Evolutionary conservation across 441 rosid genomes (phyloP), one percentile per base, ranked within the genome.

Genomic region (Dalechampia spathulata): DNA sequence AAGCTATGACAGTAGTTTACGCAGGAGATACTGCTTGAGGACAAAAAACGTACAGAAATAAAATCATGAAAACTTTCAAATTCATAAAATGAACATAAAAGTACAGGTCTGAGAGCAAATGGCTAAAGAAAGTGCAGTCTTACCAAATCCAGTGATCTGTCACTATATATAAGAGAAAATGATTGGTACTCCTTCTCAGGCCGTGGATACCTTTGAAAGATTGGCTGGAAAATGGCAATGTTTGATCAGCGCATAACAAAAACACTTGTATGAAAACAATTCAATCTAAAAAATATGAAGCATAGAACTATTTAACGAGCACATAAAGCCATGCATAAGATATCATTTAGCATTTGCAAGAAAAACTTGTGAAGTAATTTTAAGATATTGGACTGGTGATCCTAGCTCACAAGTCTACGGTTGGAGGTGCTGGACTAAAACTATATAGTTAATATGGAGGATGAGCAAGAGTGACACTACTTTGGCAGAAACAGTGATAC

Each of bases 191-290:
- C 74, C 60, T 70, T 70, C 69, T 70, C 74, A 14, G 74, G 74
- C 6, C 74, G 66, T 16, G 99, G 99, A 75, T 85, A 81, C 70
- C 99, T 82, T 75, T 89, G 97, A 68, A 92, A 92, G 61, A 92
- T 89, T 58, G 96, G 95, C 99, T 89, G 86, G 64, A 71, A 70
- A 51, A 56, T 34, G 49, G n/a, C n/a, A 26, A 38, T 14, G 12
- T 44, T 39, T 64, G 58, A 69, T 73, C 63, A 17, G 22, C 4
- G 26, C 12, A 14, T 32, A 16, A 39, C 9, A 2, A 26, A 39
- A 14, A 39, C n/a, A 16, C 15, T 7, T 14, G n/a, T 17, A 32
- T 8, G 20, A 43, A 20, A n/a, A 14, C n/a, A 39, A 52, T 34
- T 59, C 50, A 21, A 34, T 13, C 57, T 16, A 38, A 5, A 38